A percentile compares a stretch with the other conserved stretches of the same genome.
Evolutionary conservation across 1,284 basidiomycete species (phyloP).

Genomic region (Microbotryomycetes sp.): DNA sequence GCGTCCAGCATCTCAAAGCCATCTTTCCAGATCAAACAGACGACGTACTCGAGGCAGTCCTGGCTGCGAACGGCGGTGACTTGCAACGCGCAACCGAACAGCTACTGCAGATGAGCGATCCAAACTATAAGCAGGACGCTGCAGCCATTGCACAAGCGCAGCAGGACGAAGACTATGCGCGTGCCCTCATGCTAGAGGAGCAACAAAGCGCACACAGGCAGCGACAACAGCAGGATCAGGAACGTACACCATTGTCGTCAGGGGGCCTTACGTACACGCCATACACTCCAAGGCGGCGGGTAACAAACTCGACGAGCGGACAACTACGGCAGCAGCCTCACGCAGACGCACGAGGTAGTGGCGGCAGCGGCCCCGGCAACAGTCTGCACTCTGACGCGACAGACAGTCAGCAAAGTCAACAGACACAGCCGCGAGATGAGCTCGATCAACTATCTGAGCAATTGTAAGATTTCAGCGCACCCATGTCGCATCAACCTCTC

Average conservation of each 20-base stretch:
- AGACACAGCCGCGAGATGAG: constrained; percentile 12
- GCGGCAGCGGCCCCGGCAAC: constrained; percentile 8
- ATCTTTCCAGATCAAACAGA: constrained; percentile 16
- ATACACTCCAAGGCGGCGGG: constrained; percentile 16
- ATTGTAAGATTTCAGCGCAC: constrained; percentile 9
- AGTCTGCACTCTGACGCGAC: no score
- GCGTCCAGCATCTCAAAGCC: constrained; percentile 9
- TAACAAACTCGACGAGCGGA: not conserved
- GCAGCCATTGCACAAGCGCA: no score
- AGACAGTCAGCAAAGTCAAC: not conserved
- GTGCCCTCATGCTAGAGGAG: constrained; percentile 1
- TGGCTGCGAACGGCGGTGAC: constrained; percentile 6
- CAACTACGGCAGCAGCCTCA: not conserved
- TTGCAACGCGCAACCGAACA: constrained; percentile 14
- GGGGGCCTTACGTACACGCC: constrained; percentile 14
- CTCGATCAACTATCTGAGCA: constrained; percentile 23
- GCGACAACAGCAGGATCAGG: not conserved
- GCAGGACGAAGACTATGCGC: not conserved
- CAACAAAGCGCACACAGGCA: constrained; percentile 6
- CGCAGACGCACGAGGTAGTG: constrained; percentile 2
- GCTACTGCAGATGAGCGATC: constrained; percentile 21
- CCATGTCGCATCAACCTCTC: not conserved
- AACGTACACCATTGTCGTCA: not conserved
- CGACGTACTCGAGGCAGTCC: constrained; percentile 20
- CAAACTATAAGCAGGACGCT: constrained; percentile 1